Evolutionary conservation across 805 yeast genomes (phyloP).

Genomic region (Sungouiozyma intestinalis): DNA sequence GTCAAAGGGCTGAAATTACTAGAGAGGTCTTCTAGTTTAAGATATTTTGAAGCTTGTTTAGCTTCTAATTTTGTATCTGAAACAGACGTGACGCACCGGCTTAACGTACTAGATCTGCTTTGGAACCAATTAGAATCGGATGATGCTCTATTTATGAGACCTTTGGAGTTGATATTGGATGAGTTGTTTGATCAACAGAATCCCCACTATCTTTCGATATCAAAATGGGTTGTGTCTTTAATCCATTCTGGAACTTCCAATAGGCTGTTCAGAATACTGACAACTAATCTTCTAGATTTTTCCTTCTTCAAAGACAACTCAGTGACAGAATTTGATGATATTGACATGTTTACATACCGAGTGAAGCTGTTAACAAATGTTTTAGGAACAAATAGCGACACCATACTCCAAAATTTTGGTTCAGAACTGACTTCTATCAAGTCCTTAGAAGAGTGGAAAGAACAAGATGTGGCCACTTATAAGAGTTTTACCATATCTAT

Average conservation of each 20-base stretch:
- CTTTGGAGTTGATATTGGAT: constrained; percentile 60
- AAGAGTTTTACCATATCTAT: constrained; percentile 43
- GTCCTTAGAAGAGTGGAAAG: constrained; percentile 22
- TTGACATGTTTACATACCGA: constrained; percentile 52
- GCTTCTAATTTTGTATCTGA: constrained; percentile 42
- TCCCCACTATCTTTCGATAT: constrained; percentile 34
- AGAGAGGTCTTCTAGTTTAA: constrained; percentile 40
- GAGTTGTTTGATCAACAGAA: constrained; percentile 38
- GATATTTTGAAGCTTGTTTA: constrained; percentile 65
- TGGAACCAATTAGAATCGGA: constrained; percentile 60
- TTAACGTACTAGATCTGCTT: constrained; percentile 49
- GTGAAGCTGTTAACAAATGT: constrained; percentile 43
- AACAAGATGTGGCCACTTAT: constrained; percentile 46
- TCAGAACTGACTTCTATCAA: constrained; percentile 51
- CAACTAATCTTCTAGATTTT: constrained; percentile 42
- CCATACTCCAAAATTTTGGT: constrained; percentile 38
- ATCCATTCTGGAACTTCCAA: constrained; percentile 45
- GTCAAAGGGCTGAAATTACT: constrained; percentile 56
- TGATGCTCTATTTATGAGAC: constrained; percentile 33
- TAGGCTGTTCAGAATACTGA: constrained; percentile 48
- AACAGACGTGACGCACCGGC: constrained; percentile 30
- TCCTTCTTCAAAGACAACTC: constrained; percentile 25
- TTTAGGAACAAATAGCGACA: constrained; percentile 35
- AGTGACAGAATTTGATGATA: constrained; percentile 44
- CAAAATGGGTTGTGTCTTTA: constrained; percentile 39